Evolutionary conservation across 2,329 filamentous ascomycete genomes (phyloP).

Genomic region (Colletotrichum orchidophilum): DNA sequence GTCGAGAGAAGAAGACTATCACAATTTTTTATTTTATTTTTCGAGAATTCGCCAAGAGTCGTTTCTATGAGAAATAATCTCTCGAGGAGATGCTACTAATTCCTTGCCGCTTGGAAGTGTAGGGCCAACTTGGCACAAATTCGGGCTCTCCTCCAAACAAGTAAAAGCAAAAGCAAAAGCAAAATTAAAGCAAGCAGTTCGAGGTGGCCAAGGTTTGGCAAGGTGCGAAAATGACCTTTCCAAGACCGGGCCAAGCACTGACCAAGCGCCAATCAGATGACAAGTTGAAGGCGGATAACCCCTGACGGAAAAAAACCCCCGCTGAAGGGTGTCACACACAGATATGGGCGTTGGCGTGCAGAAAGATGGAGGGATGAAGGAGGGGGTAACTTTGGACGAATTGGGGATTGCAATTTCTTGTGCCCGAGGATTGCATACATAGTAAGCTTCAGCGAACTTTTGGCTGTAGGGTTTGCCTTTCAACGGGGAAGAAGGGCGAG

Average conservation of each 20-base stretch:
- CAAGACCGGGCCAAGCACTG: slow-evolving; percentile 19
- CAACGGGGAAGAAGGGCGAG: background rate
- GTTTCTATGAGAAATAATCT: background rate
- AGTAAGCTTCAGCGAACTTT: background rate
- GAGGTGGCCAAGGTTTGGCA: background rate
- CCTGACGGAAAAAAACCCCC: slow-evolving; percentile 12
- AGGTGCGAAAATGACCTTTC: background rate
- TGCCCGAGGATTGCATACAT: slow-evolving; percentile 3
- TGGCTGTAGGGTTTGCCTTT: too few relatives aligned
- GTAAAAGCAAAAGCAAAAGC: background rate
- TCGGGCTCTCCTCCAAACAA: background rate
- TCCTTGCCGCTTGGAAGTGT: background rate
- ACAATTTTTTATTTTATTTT: background rate
- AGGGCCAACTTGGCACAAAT: background rate
- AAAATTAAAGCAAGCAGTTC: background rate
- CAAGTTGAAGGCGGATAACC: slow-evolving; percentile 9
- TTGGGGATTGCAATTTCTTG: slow-evolving; percentile 26
- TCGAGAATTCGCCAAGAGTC: background rate
- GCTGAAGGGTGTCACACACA: slow-evolving; percentile 10
- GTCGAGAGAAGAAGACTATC: background rate
- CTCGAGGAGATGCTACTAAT: background rate
- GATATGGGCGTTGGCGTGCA: background rate
- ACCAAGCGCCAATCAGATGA: slow-evolving; percentile 30
- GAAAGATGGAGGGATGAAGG: background rate
- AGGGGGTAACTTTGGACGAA: slow-evolving; percentile 13